phyloP scores from a whole-genome alignment of 73 alveolate species.

The Loxodes magnus region DNA sequence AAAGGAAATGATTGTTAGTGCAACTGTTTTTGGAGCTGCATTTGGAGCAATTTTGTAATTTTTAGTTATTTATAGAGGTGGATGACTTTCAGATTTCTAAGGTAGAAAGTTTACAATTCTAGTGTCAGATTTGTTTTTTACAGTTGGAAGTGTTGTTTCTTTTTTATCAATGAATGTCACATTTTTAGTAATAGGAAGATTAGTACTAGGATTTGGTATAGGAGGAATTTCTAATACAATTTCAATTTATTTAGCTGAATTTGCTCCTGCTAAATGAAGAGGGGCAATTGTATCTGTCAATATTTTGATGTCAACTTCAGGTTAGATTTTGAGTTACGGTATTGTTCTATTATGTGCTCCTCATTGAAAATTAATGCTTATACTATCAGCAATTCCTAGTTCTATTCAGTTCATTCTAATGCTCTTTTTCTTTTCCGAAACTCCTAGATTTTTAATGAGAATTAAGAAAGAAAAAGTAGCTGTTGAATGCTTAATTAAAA shows the following conservation, averaged over 20 bases:
- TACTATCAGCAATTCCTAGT: slow-evolving; percentile 34
- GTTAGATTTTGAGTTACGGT: slow-evolving; percentile 19
- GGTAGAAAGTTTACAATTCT: slow-evolving; percentile 38
- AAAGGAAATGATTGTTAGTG: slow-evolving; percentile 20
- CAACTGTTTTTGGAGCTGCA: slow-evolving; percentile 35
- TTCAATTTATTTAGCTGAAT: slow-evolving; percentile 39
- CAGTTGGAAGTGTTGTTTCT: slow-evolving; percentile 28
- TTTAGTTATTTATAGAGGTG: too few species aligned
- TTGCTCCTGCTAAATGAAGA: slow-evolving; percentile 22
- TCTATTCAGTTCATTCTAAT: slow-evolving; percentile 21
- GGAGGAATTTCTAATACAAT: slow-evolving; percentile 43
- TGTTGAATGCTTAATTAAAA: neutral
- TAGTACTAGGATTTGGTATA: slow-evolving; percentile 41
- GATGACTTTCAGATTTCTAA: slow-evolving; percentile 24
- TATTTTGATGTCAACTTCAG: slow-evolving; percentile 23
- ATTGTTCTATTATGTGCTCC: slow-evolving; percentile 22
- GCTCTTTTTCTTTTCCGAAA: slow-evolving; percentile 26
- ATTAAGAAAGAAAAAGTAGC: slow-evolving; percentile 15
- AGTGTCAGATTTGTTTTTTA: slow-evolving; percentile 29
- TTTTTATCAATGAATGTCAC: slow-evolving; percentile 22
- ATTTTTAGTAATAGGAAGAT: slow-evolving; percentile 29
- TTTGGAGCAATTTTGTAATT: slow-evolving; percentile 25
- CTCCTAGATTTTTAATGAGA: slow-evolving; percentile 21
- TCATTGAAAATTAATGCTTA: slow-evolving; percentile 43
- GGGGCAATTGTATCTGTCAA: slow-evolving; percentile 29